Evolutionary conservation across 2,329 filamentous ascomycete genomes (phyloP).

Genomic region (Akanthomyces dipterigenus): DNA sequence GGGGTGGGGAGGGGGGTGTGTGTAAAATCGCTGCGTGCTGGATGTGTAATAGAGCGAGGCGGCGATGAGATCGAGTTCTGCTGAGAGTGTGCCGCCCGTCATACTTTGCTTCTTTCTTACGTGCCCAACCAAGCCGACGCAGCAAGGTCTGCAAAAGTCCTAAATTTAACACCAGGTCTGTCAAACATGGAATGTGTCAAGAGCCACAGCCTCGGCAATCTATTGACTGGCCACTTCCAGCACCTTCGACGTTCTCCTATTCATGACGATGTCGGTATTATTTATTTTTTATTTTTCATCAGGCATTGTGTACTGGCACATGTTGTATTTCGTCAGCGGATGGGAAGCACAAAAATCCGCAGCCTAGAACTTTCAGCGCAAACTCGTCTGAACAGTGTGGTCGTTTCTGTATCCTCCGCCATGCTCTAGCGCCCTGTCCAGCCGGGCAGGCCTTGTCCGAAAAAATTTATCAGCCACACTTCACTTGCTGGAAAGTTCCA

Average conservation of each 20-base stretch:
- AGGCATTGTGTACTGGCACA: not conserved
- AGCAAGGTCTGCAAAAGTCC: not conserved
- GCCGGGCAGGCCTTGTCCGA: slow-evolving; percentile 2
- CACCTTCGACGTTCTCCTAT: not conserved
- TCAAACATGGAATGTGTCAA: not conserved
- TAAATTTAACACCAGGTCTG: not conserved
- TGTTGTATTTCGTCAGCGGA: not conserved
- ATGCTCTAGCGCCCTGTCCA: slow-evolving; percentile 4
- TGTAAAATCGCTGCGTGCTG: not conserved
- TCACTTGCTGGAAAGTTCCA: slow-evolving; percentile 7
- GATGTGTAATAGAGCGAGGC: slow-evolving; percentile 2
- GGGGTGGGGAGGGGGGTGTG: not conserved
- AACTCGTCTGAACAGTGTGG: not conserved
- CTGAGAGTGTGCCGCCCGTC: slow-evolving; percentile 1
- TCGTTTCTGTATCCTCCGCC: not conserved
- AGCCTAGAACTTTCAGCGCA: not conserved
- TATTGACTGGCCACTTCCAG: not conserved
- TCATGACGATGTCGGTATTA: not conserved
- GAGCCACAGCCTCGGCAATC: not conserved
- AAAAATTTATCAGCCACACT: slow-evolving; percentile 11
- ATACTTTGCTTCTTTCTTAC: not conserved
- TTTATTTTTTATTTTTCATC: not conserved
- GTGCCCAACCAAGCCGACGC: not conserved
- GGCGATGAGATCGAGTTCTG: slow-evolving; percentile 10
- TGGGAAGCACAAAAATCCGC: not conserved